Percentiles rank a stretch among this genome's conserved stretches.
Conservation (phyloP, 108 stramenopile species). For the Cylindrotheca fusiformis region DNA sequence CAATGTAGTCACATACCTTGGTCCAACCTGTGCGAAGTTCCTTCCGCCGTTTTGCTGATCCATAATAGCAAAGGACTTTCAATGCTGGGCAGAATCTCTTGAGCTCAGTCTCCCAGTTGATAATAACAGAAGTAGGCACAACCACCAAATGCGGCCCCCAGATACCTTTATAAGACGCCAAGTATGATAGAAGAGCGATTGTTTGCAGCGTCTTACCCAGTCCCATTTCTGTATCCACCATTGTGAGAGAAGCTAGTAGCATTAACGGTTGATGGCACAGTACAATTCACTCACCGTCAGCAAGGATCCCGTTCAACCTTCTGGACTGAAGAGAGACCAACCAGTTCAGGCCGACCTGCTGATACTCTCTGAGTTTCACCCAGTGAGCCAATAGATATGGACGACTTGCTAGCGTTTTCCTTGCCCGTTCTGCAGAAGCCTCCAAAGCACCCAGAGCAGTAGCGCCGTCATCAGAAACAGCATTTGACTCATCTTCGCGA, state of each 20-base stretch:
- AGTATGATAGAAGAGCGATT: constrained; percentile 91
- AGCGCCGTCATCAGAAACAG: constrained; percentile 23
- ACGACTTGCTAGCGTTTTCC: constrained; percentile 60
- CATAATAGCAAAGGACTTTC: constrained; percentile 96
- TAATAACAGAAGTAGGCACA: constrained; percentile 95
- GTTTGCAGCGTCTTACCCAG: constrained; percentile 92
- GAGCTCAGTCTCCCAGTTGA: constrained; percentile 98
- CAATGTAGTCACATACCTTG: constrained; percentile 47
- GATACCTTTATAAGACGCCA: constrained; percentile 92
- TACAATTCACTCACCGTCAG: constrained; percentile 79
- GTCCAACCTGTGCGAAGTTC: constrained; percentile 94
- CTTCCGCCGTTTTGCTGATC: constrained; percentile 89
- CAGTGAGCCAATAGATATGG: constrained; percentile 74
- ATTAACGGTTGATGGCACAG: background rate
- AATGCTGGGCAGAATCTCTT: constrained; percentile 92
- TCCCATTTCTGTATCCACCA: constrained; percentile 40
- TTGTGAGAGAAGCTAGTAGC: background rate
- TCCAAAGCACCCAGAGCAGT: constrained; percentile 40
- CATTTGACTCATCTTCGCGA: constrained; percentile 7
- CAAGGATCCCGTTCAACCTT: constrained; percentile 97
- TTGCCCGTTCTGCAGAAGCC: constrained; percentile 53
- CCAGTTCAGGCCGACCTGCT: constrained; percentile 96
- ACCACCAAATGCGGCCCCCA: constrained; percentile 99
- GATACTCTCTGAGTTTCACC: constrained; percentile 92
- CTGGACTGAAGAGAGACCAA: constrained; percentile 92